phyloP scores from a whole-genome alignment of 768 basidiomycete genomes.

The Russula griseocarnosa region DNA sequence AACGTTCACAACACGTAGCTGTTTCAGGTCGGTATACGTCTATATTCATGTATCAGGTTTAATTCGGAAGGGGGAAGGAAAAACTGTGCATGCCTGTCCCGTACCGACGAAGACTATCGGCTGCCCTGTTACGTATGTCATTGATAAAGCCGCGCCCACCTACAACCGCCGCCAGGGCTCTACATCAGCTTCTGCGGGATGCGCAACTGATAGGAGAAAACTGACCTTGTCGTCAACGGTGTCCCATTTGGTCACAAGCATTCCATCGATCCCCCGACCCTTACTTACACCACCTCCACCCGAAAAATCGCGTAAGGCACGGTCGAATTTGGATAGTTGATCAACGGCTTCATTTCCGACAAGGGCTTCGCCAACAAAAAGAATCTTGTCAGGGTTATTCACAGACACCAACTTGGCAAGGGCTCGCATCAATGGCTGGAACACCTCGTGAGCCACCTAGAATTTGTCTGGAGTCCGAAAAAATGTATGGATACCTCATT shows the following conservation, averaged over 20 bases:
- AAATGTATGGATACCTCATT: slow-evolving; percentile 66
- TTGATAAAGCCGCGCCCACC: slow-evolving; percentile 97
- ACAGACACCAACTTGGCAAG: slow-evolving; percentile 95
- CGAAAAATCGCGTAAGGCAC: slow-evolving; percentile 89
- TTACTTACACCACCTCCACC: slow-evolving; percentile 53
- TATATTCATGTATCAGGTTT: slow-evolving; percentile 33
- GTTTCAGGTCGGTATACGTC: slow-evolving; percentile 96
- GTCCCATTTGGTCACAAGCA: slow-evolving; percentile 98
- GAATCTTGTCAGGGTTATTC: slow-evolving; percentile 94
- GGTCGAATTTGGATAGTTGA: slow-evolving; percentile 94
- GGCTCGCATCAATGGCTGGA: slow-evolving; percentile 91
- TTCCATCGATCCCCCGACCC: slow-evolving; percentile 94
- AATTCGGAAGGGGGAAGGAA: neutral
- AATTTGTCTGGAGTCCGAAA: slow-evolving; percentile 11
- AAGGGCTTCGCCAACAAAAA: slow-evolving; percentile 97
- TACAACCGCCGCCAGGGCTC: slow-evolving; percentile 33
- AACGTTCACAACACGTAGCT: slow-evolving; percentile 86
- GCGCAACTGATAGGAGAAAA: slow-evolving; percentile 8
- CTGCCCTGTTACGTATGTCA: slow-evolving; percentile 99
- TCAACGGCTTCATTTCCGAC: slow-evolving; percentile 99
- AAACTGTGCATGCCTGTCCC: slow-evolving; percentile 66
- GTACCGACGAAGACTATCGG: slow-evolving; percentile 98
- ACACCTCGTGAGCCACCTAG: slow-evolving; percentile 4
- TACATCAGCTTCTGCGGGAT: neutral
- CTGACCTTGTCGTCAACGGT: slow-evolving; percentile 94